A percentile compares a stretch with the other conserved stretches of the same genome.
Evolutionary conservation across 441 rosid genomes (phyloP).

Genomic region (Macaranga tanarius): DNA sequence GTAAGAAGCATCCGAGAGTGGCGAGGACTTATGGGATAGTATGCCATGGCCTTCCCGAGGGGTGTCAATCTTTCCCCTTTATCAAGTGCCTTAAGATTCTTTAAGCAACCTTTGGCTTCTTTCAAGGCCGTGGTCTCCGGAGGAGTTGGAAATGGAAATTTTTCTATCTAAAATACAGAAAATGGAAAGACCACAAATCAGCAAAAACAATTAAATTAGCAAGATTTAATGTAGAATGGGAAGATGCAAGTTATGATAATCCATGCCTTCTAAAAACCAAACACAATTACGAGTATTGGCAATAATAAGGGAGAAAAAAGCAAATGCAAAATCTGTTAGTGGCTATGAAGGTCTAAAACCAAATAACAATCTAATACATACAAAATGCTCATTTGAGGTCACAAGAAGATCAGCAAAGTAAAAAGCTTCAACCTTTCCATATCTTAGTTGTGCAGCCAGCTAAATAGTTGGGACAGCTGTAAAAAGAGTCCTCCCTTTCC

Average conservation of each 20-base stretch:
- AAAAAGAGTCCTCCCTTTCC: no score
- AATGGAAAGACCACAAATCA: not conserved
- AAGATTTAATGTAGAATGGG: no score
- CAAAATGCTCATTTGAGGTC: not conserved
- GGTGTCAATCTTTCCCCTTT: constrained; percentile 55
- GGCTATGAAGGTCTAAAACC: not conserved
- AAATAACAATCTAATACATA: not conserved
- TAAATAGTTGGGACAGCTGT: not conserved
- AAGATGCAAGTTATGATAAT: not conserved
- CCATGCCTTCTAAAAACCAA: not conserved
- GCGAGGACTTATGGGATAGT: constrained; percentile 86
- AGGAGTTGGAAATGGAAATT: constrained; percentile 92
- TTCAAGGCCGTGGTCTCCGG: constrained; percentile 55
- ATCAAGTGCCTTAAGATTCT: constrained; percentile 75
- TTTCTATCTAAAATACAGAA: constrained; percentile 49
- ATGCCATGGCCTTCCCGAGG: constrained; percentile 82
- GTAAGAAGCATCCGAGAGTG: constrained; percentile 93
- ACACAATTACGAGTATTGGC: not conserved
- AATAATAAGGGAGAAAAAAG: not conserved
- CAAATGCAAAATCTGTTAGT: not conserved
- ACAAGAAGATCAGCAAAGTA: not conserved
- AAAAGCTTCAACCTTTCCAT: not conserved
- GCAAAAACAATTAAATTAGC: not conserved
- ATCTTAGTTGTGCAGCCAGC: not conserved
- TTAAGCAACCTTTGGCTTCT: constrained; percentile 72